Base-by-base conservation (phyloP, 1,139 yeast species). In the Hyphopichia khmerensis region DNA sequence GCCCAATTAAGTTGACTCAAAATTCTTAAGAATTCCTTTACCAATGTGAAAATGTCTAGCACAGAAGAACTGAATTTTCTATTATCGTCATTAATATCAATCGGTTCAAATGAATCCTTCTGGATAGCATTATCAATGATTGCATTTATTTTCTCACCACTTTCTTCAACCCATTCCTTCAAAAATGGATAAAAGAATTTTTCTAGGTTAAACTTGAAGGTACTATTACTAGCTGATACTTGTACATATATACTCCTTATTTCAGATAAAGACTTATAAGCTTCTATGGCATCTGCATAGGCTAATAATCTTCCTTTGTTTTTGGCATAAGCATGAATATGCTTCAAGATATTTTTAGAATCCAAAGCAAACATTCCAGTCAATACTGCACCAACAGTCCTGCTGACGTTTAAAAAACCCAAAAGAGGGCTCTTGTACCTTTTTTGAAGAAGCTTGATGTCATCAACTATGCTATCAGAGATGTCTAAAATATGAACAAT, bases 341-440 rank as follows among this genome's bases (percentile, higher is more conserved):
- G 84, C 26, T 69, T 66, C 33, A 85, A 62, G 64, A 87, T 83
- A 32, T 80, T 77, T 45, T 75, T 70, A 1, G 86, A 73, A 56
- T 87, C 95, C 2, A 79, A 76, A 0, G 82, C 79, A 56, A 85
- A 81, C 60, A 84, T 75, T 2, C 77, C 74, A 9, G 85, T 73
- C 16, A 83, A 73, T 5, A 80, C 72, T 1, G 76, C 71, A 0
- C 84, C 85, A 13, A 80, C 77, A 0, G 81, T 72, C 40, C 69
- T 65, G 4, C 88, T 66, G 32, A 87, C 78, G 38, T 75, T 63
- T 9, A 87, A 62, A 42, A 70, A 70, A 15, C 83, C 90, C 36
- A 87, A 62, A 17, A 87, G 62, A 0, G 90, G 86, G 37, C 65
- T 69, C 39, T 79, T 80, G 57, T 83, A 87, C 45, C 80, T 62